Conservation (phyloP, 768 basidiomycete species). For the Boletus patriciae region DNA sequence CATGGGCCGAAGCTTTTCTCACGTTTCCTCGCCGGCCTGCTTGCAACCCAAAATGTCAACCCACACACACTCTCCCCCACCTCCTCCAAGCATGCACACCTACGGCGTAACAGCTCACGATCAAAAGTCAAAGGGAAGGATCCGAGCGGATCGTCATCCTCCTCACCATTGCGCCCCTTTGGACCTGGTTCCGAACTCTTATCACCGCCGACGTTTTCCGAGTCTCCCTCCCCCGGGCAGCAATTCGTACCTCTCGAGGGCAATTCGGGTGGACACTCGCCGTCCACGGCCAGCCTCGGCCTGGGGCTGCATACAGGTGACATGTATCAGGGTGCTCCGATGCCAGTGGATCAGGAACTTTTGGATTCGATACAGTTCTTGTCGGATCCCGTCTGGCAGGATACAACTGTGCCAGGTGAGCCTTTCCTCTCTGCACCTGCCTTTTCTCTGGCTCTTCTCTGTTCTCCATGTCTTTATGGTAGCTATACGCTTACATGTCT, state of each 20-base stretch:
- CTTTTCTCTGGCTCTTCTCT: background rate
- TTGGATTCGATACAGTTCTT: constrained; percentile 62
- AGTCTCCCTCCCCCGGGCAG: constrained; percentile 41
- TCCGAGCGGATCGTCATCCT: background rate
- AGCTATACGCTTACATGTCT: background rate
- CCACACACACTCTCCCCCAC: constrained; percentile 17
- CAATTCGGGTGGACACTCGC: constrained; percentile 17
- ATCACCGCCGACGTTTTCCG: constrained; percentile 33
- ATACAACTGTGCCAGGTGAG: constrained; percentile 56
- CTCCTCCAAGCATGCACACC: constrained; percentile 23
- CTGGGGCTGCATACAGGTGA: constrained; percentile 30
- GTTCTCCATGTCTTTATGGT: background rate
- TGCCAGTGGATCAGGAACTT: constrained; percentile 60
- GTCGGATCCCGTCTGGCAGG: constrained; percentile 56
- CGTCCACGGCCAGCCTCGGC: constrained; percentile 3
- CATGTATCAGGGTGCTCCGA: constrained; percentile 46
- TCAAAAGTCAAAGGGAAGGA: constrained; percentile 22
- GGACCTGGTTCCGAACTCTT: constrained; percentile 18
- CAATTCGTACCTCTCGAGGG: constrained; percentile 41
- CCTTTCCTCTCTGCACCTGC: background rate
- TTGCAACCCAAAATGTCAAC: constrained; percentile 54
- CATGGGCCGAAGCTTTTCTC: constrained; percentile 82
- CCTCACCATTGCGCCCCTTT: constrained; percentile 1
- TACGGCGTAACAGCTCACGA: constrained; percentile 13
- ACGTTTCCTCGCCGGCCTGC: constrained; percentile 70